A percentile compares a stretch with the other conserved stretches of the same genome.
phyloP scores from a whole-genome alignment of 768 basidiomycete species.

The Boletus tomentosulus region DNA sequence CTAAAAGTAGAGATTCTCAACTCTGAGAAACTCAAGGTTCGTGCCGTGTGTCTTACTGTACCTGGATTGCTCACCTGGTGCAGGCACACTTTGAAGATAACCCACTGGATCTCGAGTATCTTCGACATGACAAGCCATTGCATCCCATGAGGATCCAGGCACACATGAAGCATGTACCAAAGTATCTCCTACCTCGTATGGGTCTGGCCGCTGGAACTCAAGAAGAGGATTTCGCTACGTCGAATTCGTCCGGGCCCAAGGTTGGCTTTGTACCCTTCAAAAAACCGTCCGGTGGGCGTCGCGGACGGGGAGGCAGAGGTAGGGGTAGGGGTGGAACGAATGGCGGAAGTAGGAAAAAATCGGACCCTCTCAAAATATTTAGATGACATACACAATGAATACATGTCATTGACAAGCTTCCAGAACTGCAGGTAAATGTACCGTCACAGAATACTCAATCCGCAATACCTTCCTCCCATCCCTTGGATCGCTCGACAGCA shows the following conservation, averaged over 20 bases:
- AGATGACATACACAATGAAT: conserved; percentile 21
- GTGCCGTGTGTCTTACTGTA: conserved; percentile 10
- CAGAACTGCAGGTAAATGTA: background rate
- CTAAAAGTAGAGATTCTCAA: conserved; percentile 90
- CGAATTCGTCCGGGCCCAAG: conserved; percentile 21
- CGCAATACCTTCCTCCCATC: conserved; percentile 66
- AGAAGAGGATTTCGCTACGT: conserved; percentile 15
- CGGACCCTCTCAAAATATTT: conserved; percentile 81
- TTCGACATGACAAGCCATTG: conserved; percentile 91
- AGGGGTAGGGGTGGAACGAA: conserved; percentile 32
- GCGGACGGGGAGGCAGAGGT: conserved; percentile 51
- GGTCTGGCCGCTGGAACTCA: conserved; percentile 40
- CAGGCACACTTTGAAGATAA: conserved; percentile 99
- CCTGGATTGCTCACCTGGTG: conserved; percentile 2
- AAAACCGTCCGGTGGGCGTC: conserved; percentile 45
- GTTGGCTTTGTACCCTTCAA: conserved; percentile 72
- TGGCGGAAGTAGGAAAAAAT: conserved; percentile 57
- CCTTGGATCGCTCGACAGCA: conserved; percentile 78
- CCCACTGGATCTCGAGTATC: conserved; percentile 85
- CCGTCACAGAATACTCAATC: conserved; percentile 12
- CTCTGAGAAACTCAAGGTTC: conserved; percentile 93
- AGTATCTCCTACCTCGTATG: conserved; percentile 84
- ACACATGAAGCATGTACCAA: conserved; percentile 95
- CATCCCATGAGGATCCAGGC: conserved; percentile 87
- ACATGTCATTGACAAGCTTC: background rate